Evolutionary conservation across 441 rosid species (phyloP).

Genomic region (Manihot esculenta): DNA sequence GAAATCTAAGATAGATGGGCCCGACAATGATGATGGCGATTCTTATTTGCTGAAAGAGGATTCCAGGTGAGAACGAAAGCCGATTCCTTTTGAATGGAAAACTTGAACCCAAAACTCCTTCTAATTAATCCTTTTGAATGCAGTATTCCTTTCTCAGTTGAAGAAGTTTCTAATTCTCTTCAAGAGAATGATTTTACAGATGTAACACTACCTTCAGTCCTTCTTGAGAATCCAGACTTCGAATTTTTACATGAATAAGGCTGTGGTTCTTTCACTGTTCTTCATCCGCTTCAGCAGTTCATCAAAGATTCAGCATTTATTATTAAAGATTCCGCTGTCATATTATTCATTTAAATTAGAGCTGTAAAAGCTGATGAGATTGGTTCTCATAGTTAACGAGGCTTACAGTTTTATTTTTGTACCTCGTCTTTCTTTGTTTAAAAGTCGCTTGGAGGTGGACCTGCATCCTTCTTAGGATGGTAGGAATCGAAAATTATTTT

Average conservation of each 20-base stretch:
- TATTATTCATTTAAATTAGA: slow-evolving; percentile 28
- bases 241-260: slow-evolving; percentile 70
- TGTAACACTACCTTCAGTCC: slow-evolving; percentile 56
- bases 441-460: slow-evolving; percentile 24
- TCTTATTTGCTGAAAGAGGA: slow-evolving; percentile 64
- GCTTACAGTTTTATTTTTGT: slow-evolving; percentile 20
- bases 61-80: slow-evolving; percentile 16
- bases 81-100: neutral
- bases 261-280: slow-evolving; percentile 14
- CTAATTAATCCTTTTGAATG: slow-evolving; percentile 22
- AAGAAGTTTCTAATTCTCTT: slow-evolving; percentile 42
- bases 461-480: slow-evolving; percentile 29
- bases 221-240: slow-evolving; percentile 66
- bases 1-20: slow-evolving; percentile 51
- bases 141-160: slow-evolving; percentile 82
- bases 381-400: slow-evolving; percentile 29
- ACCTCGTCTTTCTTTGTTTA: neutral
- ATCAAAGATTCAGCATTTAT: slow-evolving; percentile 5
- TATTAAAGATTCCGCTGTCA: slow-evolving; percentile 33
- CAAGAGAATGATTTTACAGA: slow-evolving; percentile 58
- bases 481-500: neutral
- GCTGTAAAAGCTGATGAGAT: slow-evolving; percentile 34
- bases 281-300: slow-evolving; percentile 3
- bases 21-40: slow-evolving; percentile 38
- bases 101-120: neutral